phyloP scores from a whole-genome alignment of 768 basidiomycete species.

The Suillus lakei region DNA sequence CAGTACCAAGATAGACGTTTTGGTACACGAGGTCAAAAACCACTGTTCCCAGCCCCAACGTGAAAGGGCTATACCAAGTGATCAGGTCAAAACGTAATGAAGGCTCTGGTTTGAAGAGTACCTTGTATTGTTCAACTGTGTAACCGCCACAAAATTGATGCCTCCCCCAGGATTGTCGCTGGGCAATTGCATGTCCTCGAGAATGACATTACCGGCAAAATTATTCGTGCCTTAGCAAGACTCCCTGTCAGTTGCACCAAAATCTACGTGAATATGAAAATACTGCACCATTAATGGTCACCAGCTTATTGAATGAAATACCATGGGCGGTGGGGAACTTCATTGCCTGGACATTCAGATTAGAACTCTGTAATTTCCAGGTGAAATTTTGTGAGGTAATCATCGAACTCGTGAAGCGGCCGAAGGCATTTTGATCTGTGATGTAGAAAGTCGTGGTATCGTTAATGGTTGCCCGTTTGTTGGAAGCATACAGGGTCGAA shows the following conservation, averaged over 20 bases:
- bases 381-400: constrained; percentile 72
- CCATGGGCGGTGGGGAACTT: constrained; percentile 72
- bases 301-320: constrained; percentile 63
- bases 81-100: constrained; percentile 10
- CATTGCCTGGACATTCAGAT: constrained; percentile 64
- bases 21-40: constrained; percentile 65
- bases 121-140: constrained; percentile 62
- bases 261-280: not conserved
- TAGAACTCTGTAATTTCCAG: constrained; percentile 63
- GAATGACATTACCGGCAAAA: constrained; percentile 58
- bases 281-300: constrained; percentile 57
- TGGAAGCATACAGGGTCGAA: constrained; percentile 48
- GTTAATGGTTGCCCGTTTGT: constrained; percentile 65
- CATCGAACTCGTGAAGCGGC: constrained; percentile 61
- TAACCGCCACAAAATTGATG: constrained; percentile 66
- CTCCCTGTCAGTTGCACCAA: constrained; percentile 2
- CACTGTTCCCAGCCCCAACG: constrained; percentile 70
- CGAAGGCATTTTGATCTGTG: constrained; percentile 59
- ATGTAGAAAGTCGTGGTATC: constrained; percentile 64
- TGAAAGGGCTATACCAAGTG: constrained; percentile 55
- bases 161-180: constrained; percentile 70
- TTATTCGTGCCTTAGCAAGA: constrained; percentile 55
- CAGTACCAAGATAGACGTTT: constrained; percentile 58
- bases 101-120: constrained; percentile 18
- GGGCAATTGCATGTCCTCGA: constrained; percentile 67